These are phyloP conservation scores for Arabidopsis arenosa DNA, from an alignment of 345 rosid species.

Conservation along the genomic window DNA sequence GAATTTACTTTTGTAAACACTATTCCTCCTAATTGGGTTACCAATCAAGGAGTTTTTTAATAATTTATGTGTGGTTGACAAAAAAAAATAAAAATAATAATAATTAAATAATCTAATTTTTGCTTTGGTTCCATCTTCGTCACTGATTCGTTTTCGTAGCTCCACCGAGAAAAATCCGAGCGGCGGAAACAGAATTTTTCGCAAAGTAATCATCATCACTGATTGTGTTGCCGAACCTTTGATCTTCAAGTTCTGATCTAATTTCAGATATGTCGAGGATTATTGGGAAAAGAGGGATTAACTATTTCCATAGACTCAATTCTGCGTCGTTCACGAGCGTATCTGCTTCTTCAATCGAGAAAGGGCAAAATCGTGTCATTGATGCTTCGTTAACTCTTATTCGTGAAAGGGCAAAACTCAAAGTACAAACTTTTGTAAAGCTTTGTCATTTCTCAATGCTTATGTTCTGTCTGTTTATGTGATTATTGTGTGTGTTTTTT, in stretches of 20 bases:
- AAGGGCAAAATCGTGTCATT: conserved; percentile 88
- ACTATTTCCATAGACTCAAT: conserved; percentile 61
- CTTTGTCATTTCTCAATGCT: not conserved
- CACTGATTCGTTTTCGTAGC: no score
- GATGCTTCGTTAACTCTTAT: conserved; percentile 98
- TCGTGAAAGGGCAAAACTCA: conserved; percentile 95
- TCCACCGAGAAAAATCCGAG: no score
- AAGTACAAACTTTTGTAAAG: conserved; percentile 49
- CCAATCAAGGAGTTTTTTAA: no score
- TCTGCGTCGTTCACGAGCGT: conserved; percentile 54
- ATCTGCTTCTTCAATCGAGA: conserved; percentile 64
- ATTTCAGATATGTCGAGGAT: conserved; percentile 57
- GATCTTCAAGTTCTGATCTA: not conserved
- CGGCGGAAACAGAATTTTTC: no score
- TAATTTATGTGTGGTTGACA: no score
- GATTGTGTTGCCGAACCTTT: no score
- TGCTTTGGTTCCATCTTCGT: no score
- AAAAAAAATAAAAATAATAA: no score
- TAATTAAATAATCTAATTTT: no score
- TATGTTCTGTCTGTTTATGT: not conserved
- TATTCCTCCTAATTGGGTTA: no score
- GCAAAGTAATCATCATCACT: no score
- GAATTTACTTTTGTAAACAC: no score
- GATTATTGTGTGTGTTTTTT: not conserved
- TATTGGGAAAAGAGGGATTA: conserved; percentile 55